These are phyloP conservation scores for Lecanicillium sp. DNA, from an alignment of 2,329 filamentous ascomycete genomes.

Conservation along the genomic window DNA sequence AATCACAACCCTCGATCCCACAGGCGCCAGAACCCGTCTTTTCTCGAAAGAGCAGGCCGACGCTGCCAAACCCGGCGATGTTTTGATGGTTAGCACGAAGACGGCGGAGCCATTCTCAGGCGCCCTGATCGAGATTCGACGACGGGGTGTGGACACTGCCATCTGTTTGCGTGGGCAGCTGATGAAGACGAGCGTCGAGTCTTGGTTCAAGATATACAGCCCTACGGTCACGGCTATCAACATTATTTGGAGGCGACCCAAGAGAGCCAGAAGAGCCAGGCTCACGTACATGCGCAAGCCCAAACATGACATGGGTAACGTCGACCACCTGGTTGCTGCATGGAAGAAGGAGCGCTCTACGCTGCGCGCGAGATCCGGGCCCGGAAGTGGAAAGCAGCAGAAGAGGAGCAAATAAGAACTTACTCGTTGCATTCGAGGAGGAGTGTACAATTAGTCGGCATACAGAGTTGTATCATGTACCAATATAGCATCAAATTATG, in stretches of 20 bases:
- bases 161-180: conserved; percentile 82
- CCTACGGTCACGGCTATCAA: conserved; percentile 87
- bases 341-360: conserved; percentile 42
- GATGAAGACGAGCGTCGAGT: conserved; percentile 83
- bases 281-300: conserved; percentile 88
- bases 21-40: conserved; percentile 71
- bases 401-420: conserved; percentile 18
- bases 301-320: conserved; percentile 79
- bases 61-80: conserved; percentile 77
- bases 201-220: conserved; percentile 95
- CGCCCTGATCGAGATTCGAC: conserved; percentile 79
- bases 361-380: conserved; percentile 30
- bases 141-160: conserved; percentile 82
- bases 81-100: conserved; percentile 81
- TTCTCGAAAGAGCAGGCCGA: conserved; percentile 75
- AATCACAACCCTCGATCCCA: conserved; percentile 73
- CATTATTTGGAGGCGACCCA: conserved; percentile 78
- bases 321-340: conserved; percentile 66
- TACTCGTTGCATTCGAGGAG: background rate
- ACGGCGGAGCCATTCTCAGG: conserved; percentile 82
- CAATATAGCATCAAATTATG: conserved; percentile 13
- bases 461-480: conserved; percentile 14
- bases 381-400: conserved; percentile 19
- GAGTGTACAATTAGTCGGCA: conserved; percentile 24
- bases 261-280: conserved; percentile 79